phyloP scores from a whole-genome alignment of 2,329 filamentous ascomycete genomes.

The Setomelanomma holmii region DNA sequence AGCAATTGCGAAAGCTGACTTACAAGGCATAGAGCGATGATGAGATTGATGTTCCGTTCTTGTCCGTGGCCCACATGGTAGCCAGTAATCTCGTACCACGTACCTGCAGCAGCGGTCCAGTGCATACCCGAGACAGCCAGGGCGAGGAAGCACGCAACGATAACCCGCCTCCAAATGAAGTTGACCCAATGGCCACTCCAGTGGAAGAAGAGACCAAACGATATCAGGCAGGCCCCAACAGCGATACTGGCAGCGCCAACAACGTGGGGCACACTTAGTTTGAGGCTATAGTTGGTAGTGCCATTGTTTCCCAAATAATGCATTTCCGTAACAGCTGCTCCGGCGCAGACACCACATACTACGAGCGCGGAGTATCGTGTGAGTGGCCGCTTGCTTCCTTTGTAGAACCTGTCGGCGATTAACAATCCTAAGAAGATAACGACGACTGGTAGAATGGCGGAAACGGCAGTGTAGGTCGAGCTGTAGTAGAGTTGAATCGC shows the following conservation, averaged over 20 bases:
- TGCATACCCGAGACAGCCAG: constrained; percentile 85
- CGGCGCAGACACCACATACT: constrained; percentile 72
- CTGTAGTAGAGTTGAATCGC: constrained; percentile 78
- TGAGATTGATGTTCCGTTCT: constrained; percentile 69
- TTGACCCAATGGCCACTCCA: constrained; percentile 79
- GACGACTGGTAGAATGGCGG: constrained; percentile 79
- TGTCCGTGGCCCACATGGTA: constrained; percentile 49
- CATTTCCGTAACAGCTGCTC: constrained; percentile 81
- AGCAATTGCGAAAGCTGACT: constrained; percentile 61
- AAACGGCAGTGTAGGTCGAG: constrained; percentile 73
- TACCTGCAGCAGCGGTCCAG: constrained; percentile 79
- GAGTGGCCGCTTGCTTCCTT: constrained; percentile 32
- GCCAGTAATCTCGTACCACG: constrained; percentile 66
- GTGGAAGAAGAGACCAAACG: constrained; percentile 79
- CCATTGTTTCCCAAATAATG: constrained; percentile 88
- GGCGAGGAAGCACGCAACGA: constrained; percentile 73
- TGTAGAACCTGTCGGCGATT: constrained; percentile 61
- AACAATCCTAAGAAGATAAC: constrained; percentile 77
- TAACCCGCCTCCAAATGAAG: constrained; percentile 75
- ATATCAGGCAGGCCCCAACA: constrained; percentile 71
- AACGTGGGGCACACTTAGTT: constrained; percentile 67
- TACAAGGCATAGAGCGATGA: constrained; percentile 76
- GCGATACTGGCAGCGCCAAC: constrained; percentile 75
- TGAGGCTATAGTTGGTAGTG: constrained; percentile 76
- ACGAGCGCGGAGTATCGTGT: constrained; percentile 47